Conservation (phyloP, 2,329 filamentous ascomycete genomes). For the Fusarium drepaniforme region DNA sequence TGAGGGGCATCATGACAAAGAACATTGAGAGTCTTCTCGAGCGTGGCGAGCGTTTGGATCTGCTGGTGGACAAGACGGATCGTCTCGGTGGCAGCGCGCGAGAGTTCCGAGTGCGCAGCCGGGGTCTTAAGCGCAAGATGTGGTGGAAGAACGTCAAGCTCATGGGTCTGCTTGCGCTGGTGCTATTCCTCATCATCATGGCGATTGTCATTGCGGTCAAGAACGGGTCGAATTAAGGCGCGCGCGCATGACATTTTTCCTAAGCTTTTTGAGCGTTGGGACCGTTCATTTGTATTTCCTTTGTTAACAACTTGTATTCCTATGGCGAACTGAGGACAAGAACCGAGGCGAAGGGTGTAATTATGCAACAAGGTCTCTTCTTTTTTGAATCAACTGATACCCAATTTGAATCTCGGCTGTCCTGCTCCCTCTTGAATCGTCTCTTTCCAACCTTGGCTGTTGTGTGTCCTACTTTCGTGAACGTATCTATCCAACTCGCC, state of each 20-base stretch:
- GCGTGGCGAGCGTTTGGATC: conserved; percentile 91
- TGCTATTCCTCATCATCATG: conserved; percentile 70
- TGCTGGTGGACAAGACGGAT: conserved; percentile 97
- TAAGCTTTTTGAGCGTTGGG: conserved; percentile 9
- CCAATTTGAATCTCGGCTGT: conserved; percentile 22
- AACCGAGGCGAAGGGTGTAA: conserved; percentile 40
- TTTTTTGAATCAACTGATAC: conserved; percentile 40
- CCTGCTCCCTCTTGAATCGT: neutral
- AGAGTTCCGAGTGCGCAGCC: conserved; percentile 90
- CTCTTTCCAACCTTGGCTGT: neutral
- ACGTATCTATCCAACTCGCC: neutral
- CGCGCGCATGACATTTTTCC: neutral
- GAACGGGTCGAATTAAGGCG: conserved; percentile 47
- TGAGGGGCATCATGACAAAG: conserved; percentile 92
- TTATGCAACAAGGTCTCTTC: conserved; percentile 38
- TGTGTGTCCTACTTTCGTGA: conserved; percentile 7
- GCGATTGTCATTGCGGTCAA: conserved; percentile 68
- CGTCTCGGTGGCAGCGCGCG: conserved; percentile 86
- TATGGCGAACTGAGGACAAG: conserved; percentile 39
- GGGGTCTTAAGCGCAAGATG: conserved; percentile 91
- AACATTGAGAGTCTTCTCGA: conserved; percentile 93
- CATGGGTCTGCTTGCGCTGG: conserved; percentile 83
- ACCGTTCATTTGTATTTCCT: conserved; percentile 33
- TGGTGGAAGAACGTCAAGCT: conserved; percentile 99
- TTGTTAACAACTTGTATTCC: conserved; percentile 29